Evolutionary conservation across 208 protist genomes (phyloP).

Genomic region (Strigomonas galati): DNA sequence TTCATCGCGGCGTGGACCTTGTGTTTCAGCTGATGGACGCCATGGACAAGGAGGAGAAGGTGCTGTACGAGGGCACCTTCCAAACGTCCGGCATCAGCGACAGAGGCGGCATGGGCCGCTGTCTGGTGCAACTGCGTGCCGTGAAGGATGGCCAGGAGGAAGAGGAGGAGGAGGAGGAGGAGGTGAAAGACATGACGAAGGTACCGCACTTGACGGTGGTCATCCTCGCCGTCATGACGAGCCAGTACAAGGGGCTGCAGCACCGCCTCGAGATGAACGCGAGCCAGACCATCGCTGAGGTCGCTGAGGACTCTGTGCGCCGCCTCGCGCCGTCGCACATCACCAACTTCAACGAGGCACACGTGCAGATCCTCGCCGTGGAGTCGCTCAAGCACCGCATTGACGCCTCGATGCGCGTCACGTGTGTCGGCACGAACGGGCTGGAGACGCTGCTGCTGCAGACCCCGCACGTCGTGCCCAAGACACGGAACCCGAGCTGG

Average conservation of each 20-base stretch:
- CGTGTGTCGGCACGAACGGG: slow-evolving; percentile 25
- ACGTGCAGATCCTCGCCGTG: slow-evolving; percentile 68
- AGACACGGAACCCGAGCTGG: slow-evolving; percentile 78
- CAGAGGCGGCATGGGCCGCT: slow-evolving; percentile 63
- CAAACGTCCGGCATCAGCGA: slow-evolving; percentile 44
- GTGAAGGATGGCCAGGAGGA: background rate
- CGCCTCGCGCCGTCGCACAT: slow-evolving; percentile 6
- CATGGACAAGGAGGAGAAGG: slow-evolving; percentile 25
- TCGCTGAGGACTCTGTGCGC: background rate
- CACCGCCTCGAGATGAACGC: slow-evolving; percentile 31
- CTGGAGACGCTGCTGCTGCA: slow-evolving; percentile 38
- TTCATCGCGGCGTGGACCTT: slow-evolving; percentile 55
- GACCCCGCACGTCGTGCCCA: slow-evolving; percentile 48
- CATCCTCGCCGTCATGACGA: slow-evolving; percentile 65
- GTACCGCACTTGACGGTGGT: slow-evolving; percentile 47
- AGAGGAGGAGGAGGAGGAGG: slow-evolving; percentile 1
- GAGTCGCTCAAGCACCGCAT: slow-evolving; percentile 77
- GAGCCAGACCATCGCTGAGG: background rate
- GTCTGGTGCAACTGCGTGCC: background rate
- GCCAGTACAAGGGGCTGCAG: slow-evolving; percentile 59
- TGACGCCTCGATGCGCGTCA: slow-evolving; percentile 57
- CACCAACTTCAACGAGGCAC: slow-evolving; percentile 36
- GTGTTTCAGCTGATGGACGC: slow-evolving; percentile 64
- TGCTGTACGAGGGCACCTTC: slow-evolving; percentile 54
- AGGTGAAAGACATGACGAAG: background rate